Conservation (phyloP, 257 asterid genomes). For the Gentiana dahurica region DNA sequence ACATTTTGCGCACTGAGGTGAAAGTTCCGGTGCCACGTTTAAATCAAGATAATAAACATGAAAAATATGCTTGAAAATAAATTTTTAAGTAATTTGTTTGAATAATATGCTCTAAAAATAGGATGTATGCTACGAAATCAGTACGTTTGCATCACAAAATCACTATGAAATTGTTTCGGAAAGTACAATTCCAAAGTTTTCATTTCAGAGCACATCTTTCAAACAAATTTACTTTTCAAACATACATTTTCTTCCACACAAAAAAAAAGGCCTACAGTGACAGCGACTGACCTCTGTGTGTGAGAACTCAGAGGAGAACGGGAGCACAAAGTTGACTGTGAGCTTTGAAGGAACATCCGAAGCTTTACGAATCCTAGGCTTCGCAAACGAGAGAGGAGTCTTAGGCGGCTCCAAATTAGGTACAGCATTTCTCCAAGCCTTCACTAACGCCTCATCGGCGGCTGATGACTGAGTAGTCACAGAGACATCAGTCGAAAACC, state of each 20-base stretch:
- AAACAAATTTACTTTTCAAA: too few relatives aligned
- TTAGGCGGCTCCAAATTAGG: slow-evolving; percentile 47
- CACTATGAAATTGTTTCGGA: too few relatives aligned
- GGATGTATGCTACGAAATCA: too few relatives aligned
- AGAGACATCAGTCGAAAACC: slow-evolving; percentile 22
- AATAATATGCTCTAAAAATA: too few relatives aligned
- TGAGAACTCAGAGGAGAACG: slow-evolving; percentile 25
- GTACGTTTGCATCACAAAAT: too few relatives aligned
- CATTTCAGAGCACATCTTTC: too few relatives aligned
- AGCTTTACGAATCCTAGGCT: slow-evolving; percentile 18
- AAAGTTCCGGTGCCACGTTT: too few relatives aligned
- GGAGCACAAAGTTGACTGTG: slow-evolving; percentile 34
- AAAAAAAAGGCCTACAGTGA: background rate
- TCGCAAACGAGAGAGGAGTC: slow-evolving; percentile 42
- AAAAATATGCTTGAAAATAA: too few relatives aligned
- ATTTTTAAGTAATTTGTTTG: too few relatives aligned
- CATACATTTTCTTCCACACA: background rate
- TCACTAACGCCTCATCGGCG: slow-evolving; percentile 31
- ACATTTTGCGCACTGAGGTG: too few relatives aligned
- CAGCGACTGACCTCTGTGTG: slow-evolving; percentile 30
- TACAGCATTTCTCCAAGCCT: slow-evolving; percentile 39
- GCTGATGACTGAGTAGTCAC: slow-evolving; percentile 1
- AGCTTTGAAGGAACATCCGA: slow-evolving; percentile 32
- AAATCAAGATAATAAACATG: too few relatives aligned
- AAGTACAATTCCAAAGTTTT: too few relatives aligned